phyloP scores from a whole-genome alignment of 805 yeast species.

The Saturnispora zaruensis region DNA sequence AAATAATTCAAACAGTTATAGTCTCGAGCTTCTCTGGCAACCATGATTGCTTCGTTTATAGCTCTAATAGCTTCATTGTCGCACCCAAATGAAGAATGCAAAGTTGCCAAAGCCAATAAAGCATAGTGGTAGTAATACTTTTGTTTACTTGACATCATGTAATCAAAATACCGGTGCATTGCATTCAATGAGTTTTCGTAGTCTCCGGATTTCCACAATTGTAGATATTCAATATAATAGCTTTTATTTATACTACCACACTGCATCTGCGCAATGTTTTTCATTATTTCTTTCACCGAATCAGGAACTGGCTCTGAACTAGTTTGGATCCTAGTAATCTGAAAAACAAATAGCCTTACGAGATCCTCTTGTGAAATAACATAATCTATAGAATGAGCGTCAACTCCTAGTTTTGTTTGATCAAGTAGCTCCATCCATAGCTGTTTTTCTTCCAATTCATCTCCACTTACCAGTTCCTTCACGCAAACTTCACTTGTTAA shows the following conservation, averaged over 20 bases:
- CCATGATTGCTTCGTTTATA: constrained; percentile 77
- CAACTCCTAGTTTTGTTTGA: background rate
- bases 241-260: constrained; percentile 35
- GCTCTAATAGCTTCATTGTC: constrained; percentile 65
- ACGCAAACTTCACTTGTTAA: constrained; percentile 4
- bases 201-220: constrained; percentile 48
- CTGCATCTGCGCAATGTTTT: constrained; percentile 40
- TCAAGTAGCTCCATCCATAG: background rate
- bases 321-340: constrained; percentile 43
- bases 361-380: constrained; percentile 40
- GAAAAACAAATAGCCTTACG: constrained; percentile 41
- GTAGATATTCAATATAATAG: constrained; percentile 53
- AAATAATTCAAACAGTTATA: constrained; percentile 61
- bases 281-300: constrained; percentile 34
- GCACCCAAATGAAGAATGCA: constrained; percentile 62
- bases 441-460: constrained; percentile 9
- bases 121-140: constrained; percentile 70
- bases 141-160: constrained; percentile 59
- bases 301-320: constrained; percentile 44
- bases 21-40: constrained; percentile 82
- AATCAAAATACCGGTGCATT: constrained; percentile 58
- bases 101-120: constrained; percentile 57
- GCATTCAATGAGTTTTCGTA: constrained; percentile 53
- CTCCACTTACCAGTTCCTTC: background rate
- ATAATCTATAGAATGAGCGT: background rate